These are phyloP conservation scores for Ogataea trehalophila DNA, from an alignment of 805 yeast genomes.

Conservation along the genomic window DNA sequence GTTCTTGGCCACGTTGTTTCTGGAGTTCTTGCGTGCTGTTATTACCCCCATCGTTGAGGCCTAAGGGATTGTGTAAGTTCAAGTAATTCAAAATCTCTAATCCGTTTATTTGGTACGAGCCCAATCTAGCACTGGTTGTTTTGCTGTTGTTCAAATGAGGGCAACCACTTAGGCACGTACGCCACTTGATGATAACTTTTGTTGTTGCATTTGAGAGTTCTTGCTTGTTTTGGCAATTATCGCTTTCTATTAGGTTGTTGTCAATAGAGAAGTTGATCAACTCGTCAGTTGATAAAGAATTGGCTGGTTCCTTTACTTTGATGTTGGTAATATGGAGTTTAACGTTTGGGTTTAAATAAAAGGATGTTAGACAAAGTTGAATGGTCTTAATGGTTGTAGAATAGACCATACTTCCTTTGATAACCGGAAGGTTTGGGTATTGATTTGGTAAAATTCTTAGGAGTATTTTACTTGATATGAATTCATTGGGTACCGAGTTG, in stretches of 20 bases:
- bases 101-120: constrained; percentile 20
- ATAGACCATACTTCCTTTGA: constrained; percentile 54
- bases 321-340: constrained; percentile 48
- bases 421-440: constrained; percentile 47
- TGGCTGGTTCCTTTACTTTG: constrained; percentile 27
- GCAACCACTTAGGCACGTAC: constrained; percentile 51
- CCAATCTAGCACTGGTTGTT: constrained; percentile 24
- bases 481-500: constrained; percentile 38
- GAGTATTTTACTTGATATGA: constrained; percentile 42
- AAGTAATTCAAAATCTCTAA: constrained; percentile 10
- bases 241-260: constrained; percentile 14
- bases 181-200: constrained; percentile 52
- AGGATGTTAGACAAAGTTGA: constrained; percentile 47
- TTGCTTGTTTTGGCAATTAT: constrained; percentile 2
- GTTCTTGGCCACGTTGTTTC: too few species aligned
- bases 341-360: constrained; percentile 49
- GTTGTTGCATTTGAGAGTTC: constrained; percentile 37
- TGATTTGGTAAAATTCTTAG: constrained; percentile 55
- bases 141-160: constrained; percentile 34
- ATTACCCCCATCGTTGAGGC: neutral
- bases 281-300: constrained; percentile 21
- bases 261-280: constrained; percentile 24
- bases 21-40: neutral
- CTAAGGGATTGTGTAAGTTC: constrained; percentile 4
- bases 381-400: constrained; percentile 52